These are phyloP conservation scores for Teratosphaeria destructans DNA, from an alignment of 2,329 filamentous ascomycete genomes.

Conservation along the genomic window DNA sequence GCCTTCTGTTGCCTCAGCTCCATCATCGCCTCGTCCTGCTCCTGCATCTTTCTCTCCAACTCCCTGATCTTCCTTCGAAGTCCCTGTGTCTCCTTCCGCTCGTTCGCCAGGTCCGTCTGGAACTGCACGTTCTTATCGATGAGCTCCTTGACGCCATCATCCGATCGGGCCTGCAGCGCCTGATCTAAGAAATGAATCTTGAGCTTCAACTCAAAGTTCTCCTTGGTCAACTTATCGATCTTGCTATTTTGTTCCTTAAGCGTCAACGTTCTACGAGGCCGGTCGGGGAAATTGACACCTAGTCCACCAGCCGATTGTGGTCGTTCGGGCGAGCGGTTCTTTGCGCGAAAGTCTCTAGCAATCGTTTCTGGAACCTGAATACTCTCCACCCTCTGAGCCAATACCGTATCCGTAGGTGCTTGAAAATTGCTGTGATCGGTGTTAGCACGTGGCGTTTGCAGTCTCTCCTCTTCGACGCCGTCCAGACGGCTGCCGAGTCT, in stretches of 20 bases:
- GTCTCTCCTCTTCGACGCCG: slow-evolving; percentile 46
- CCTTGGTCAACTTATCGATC: slow-evolving; percentile 90
- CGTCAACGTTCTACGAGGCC: slow-evolving; percentile 48
- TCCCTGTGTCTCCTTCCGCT: slow-evolving; percentile 83
- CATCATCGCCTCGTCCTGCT: slow-evolving; percentile 43
- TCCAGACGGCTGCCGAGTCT: slow-evolving; percentile 41
- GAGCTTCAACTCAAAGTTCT: slow-evolving; percentile 95
- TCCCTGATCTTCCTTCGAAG: slow-evolving; percentile 74
- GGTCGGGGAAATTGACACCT: slow-evolving; percentile 22
- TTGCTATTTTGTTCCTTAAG: slow-evolving; percentile 96
- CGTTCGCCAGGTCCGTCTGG: slow-evolving; percentile 76
- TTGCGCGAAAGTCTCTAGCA: slow-evolving; percentile 73
- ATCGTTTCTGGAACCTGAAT: slow-evolving; percentile 86
- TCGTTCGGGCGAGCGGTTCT: slow-evolving; percentile 48
- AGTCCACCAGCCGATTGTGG: slow-evolving; percentile 24
- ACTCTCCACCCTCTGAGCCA: slow-evolving; percentile 78
- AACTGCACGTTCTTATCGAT: slow-evolving; percentile 95
- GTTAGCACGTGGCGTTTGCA: slow-evolving; percentile 58
- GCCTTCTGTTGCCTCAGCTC: slow-evolving; percentile 35
- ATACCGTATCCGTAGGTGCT: slow-evolving; percentile 66
- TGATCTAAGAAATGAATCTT: slow-evolving; percentile 97
- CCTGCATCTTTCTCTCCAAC: slow-evolving; percentile 66
- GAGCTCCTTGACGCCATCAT: slow-evolving; percentile 95
- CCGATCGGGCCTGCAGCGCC: slow-evolving; percentile 81
- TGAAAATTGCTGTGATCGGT: slow-evolving; percentile 27